Base-by-base conservation (phyloP, 1,139 yeast species). In the Yueomyces sp. region DNA sequence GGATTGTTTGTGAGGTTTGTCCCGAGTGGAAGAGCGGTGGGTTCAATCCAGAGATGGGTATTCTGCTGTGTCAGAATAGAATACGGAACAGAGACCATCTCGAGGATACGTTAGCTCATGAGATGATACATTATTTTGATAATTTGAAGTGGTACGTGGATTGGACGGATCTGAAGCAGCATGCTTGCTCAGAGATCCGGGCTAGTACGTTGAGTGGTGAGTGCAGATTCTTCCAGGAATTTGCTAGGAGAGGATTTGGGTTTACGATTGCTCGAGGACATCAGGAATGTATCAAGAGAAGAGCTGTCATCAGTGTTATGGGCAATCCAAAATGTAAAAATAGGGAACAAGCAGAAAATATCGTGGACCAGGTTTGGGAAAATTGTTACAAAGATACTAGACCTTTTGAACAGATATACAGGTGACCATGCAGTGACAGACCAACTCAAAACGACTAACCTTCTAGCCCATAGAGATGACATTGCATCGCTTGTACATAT, bases 121-220 rank as follows among this genome's bases (percentile, higher is more conserved):
- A 91, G 58, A 70, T 91, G 60, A 80, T 93, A 27, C 99, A 91
- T 63, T 93, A 89, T 43, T 91, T 86, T 63, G 99, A 91, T 62
- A 81, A 87, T 57, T 69, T 86, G 52, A 81, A 86, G 60, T 91
- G 93, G 67, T 70, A 85, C 43, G 86, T 91, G 7, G 83, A 91
- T 60, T 81, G 95, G 79, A 60, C 72, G 44, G 76, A 91, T 61
- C 68, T 93, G 57, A 76, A 77, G 55, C 98, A 91, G 57, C 98
- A 91, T 60, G 98, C 98, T 0, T 93, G 98, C 62, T 81, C 96
- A 0, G 98, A 91, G 64, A 86, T 91, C 42, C 70, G 99, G 47
- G 98, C 98, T 0, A 81, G 94, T 11, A 81, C 85, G 57, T 69
- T 91, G 36, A 83, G 95, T 55, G 99, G 99, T 6, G 99, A 91